Evolutionary conservation across 2,329 filamentous ascomycete genomes (phyloP).

Genomic region (Venturiaceae sp.): DNA sequence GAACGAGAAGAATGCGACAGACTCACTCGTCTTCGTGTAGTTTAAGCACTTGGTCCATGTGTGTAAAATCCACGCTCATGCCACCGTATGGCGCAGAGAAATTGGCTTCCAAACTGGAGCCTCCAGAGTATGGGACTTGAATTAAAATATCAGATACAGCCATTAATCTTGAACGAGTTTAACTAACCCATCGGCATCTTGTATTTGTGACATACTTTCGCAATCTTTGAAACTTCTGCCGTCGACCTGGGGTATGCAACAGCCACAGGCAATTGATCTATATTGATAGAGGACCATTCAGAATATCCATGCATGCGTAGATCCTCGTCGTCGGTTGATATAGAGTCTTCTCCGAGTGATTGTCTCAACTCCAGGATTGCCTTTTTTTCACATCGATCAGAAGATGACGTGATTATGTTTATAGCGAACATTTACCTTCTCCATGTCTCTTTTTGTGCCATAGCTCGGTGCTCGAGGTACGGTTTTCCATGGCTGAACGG

Average conservation of each 20-base stretch:
- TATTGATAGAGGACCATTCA: slow-evolving; percentile 62
- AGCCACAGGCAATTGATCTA: slow-evolving; percentile 51
- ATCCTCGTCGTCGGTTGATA: slow-evolving; percentile 56
- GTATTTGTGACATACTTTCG: slow-evolving; percentile 66
- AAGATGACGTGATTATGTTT: not conserved
- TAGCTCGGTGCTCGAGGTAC: slow-evolving; percentile 28
- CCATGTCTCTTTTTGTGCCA: slow-evolving; percentile 40
- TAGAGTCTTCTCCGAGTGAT: slow-evolving; percentile 45
- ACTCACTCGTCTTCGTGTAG: slow-evolving; percentile 54
- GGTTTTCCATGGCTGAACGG: slow-evolving; percentile 19
- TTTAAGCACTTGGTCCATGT: slow-evolving; percentile 74
- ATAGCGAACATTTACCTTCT: slow-evolving; percentile 29
- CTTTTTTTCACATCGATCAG: slow-evolving; percentile 18
- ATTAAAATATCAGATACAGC: slow-evolving; percentile 9
- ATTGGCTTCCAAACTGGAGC: slow-evolving; percentile 79
- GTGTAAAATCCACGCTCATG: slow-evolving; percentile 79
- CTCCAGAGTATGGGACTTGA: slow-evolving; percentile 54
- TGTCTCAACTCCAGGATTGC: slow-evolving; percentile 46
- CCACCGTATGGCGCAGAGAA: slow-evolving; percentile 82
- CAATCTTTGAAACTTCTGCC: slow-evolving; percentile 54
- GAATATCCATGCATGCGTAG: slow-evolving; percentile 57
- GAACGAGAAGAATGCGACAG: not conserved
- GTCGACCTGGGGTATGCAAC: slow-evolving; percentile 56
- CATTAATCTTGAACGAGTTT: slow-evolving; percentile 8
- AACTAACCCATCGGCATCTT: slow-evolving; percentile 57